Percentiles rank a stretch among this genome's conserved stretches.
These are phyloP conservation scores for Rutstroemia sp. DNA, from an alignment of 2,329 filamentous ascomycete genomes.

Conservation along the genomic window DNA sequence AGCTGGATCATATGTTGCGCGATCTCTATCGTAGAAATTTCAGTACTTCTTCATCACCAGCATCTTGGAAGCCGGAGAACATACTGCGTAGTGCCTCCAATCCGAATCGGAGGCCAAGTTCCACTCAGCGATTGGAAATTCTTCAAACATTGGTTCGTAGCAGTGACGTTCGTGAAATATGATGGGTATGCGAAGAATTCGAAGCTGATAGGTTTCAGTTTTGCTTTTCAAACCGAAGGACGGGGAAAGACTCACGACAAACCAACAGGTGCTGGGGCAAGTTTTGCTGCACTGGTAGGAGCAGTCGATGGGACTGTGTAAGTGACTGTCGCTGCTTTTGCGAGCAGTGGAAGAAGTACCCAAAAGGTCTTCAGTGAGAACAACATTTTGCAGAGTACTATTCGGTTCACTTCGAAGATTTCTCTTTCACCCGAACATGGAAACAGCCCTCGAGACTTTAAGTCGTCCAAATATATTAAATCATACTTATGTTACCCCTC, in stretches of 20 bases:
- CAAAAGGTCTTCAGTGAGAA: background rate
- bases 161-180: constrained; percentile 44
- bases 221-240: background rate
- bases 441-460: no score
- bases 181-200: constrained; percentile 51
- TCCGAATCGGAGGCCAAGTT: constrained; percentile 45
- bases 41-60: no score
- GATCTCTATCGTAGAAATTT: constrained; percentile 32
- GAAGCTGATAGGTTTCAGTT: constrained; percentile 30
- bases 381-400: background rate
- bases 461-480: background rate
- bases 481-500: background rate
- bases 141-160: constrained; percentile 42
- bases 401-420: background rate
- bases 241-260: constrained; percentile 33
- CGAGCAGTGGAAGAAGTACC: background rate
- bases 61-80: background rate
- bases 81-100: constrained; percentile 50
- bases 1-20: constrained; percentile 42
- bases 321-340: constrained; percentile 1
- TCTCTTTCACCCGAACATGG: no score
- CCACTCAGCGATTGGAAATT: constrained; percentile 45
- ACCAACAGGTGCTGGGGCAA: constrained; percentile 37
- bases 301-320: constrained; percentile 21
- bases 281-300: constrained; percentile 15